Base-by-base conservation (phyloP, 2,329 filamentous ascomycete genomes). In the Plenodomus lindquistii region DNA sequence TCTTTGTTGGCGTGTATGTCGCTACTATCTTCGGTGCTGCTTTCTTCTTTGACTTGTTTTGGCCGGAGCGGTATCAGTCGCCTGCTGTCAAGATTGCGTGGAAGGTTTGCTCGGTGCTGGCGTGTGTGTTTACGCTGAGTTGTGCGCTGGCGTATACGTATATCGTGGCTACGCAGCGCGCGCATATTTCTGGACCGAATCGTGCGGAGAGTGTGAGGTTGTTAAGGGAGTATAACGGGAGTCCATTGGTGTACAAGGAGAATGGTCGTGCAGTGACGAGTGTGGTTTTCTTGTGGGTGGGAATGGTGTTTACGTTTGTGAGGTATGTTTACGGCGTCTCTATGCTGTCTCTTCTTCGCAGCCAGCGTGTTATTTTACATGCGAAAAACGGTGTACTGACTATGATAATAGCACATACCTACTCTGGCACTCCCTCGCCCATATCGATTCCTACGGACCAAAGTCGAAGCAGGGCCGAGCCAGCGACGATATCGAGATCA, bases 41-140 rank as follows among this genome's bases (percentile, higher is more conserved):
- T 0, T 84, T 84, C 72, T 84, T 84, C 73, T 83, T 84, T 66
- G 82, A 84, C 59, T 75, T 85, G 3, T 83, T 84, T 69, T 84
- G 80, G 79, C 81, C 81, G 0, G 80, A 81, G 42, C 74, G 81
- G 40, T 63, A 73, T 9, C 81, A 85, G 52, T 76, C 72, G 3
- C 62, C 52, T 17, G 63, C 71, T 17, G 80, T 84, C 3, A 76
- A 77, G 40, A 56, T 76, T n/a, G 77, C 80, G 1, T 85, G 81
- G 82, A 80, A 75, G 58, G 72, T 79, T 10, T 80, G 75, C 52
- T 77, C 78, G 0, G 65, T 82, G 1, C 60, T 81, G 2, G 71
- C 81, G 7, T 77, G 74, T 27, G 27, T 79, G 10, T 73, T 80
- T 54, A 72, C 76, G 13, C 65, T 82, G 1, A 73, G 75, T 2